phyloP scores from a whole-genome alignment of 2,329 filamentous ascomycete genomes.

The Didymella arachidicola region DNA sequence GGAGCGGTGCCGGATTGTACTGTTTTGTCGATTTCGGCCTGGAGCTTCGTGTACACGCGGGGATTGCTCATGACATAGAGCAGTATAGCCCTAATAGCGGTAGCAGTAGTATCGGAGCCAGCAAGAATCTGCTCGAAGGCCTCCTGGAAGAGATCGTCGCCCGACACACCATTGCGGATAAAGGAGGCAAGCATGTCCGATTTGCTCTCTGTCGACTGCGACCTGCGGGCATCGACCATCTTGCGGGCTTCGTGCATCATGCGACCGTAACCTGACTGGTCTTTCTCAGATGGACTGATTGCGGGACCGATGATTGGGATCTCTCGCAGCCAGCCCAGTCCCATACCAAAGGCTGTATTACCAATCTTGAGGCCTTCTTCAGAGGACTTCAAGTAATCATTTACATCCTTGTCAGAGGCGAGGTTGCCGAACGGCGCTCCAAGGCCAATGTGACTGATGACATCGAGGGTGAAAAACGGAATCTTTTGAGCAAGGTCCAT shows the following conservation, averaged over 20 bases:
- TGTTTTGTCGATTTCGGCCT: constrained; percentile 56
- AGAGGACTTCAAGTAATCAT: constrained; percentile 56
- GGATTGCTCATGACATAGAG: constrained; percentile 63
- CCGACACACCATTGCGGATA: constrained; percentile 55
- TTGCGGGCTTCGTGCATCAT: constrained; percentile 47
- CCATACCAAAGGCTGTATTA: constrained; percentile 40
- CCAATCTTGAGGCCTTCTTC: constrained; percentile 46
- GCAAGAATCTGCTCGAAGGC: constrained; percentile 59
- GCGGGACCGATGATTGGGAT: constrained; percentile 36
- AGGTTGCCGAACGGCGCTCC: constrained; percentile 63
- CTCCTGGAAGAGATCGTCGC: constrained; percentile 54
- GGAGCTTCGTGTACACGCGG: constrained; percentile 56
- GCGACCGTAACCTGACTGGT: constrained; percentile 38
- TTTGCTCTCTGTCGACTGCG: constrained; percentile 52
- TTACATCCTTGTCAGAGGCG: constrained; percentile 58
- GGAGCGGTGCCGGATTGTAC: constrained; percentile 51
- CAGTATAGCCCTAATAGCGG: constrained; percentile 61
- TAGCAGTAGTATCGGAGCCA: constrained; percentile 66
- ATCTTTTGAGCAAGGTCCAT: constrained; percentile 60
- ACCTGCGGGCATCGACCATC: constrained; percentile 53
- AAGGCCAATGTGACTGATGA: constrained; percentile 63
- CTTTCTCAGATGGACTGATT: constrained; percentile 50
- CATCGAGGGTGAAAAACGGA: constrained; percentile 63
- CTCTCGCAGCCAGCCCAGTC: constrained; percentile 37
- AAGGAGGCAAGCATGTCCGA: constrained; percentile 65